Evolutionary conservation across 768 basidiomycete genomes (phyloP).

Genomic region (Lactarius pseudohatsudake): DNA sequence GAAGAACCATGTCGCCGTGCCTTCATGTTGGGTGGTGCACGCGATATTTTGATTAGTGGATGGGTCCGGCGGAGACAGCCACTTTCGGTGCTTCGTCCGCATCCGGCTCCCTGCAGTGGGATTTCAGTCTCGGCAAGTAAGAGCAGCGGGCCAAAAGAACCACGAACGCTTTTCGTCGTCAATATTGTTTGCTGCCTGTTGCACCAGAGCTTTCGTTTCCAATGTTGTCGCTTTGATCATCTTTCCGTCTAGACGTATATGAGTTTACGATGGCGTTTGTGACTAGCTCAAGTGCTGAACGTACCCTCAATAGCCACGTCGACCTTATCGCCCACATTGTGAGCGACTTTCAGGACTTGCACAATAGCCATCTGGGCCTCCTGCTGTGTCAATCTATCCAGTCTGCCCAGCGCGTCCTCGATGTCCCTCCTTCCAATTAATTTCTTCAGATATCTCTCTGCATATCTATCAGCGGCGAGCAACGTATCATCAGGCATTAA

Average conservation of each 20-base stretch:
- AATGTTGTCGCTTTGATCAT: too few species aligned
- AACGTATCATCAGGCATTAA: neutral
- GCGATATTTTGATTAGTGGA: neutral
- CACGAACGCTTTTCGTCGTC: neutral
- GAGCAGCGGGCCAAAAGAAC: neutral
- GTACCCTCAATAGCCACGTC: neutral
- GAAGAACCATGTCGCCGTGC: slow-evolving; percentile 1
- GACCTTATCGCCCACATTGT: neutral
- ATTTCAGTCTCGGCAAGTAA: neutral
- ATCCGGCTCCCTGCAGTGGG: neutral
- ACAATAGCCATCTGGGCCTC: neutral
- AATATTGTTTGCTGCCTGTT: neutral
- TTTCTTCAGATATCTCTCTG: neutral
- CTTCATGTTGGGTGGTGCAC: neutral
- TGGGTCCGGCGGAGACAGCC: neutral
- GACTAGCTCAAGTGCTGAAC: neutral
- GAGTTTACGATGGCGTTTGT: neutral
- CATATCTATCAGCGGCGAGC: neutral
- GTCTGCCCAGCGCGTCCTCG: neutral
- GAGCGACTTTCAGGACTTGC: neutral
- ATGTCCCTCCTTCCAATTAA: neutral
- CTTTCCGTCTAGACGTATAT: neutral
- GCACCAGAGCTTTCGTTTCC: neutral
- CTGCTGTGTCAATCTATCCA: neutral
- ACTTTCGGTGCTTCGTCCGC: neutral